Evolutionary conservation across 441 rosid genomes (phyloP).

Genomic region (Populus hybrid): DNA sequence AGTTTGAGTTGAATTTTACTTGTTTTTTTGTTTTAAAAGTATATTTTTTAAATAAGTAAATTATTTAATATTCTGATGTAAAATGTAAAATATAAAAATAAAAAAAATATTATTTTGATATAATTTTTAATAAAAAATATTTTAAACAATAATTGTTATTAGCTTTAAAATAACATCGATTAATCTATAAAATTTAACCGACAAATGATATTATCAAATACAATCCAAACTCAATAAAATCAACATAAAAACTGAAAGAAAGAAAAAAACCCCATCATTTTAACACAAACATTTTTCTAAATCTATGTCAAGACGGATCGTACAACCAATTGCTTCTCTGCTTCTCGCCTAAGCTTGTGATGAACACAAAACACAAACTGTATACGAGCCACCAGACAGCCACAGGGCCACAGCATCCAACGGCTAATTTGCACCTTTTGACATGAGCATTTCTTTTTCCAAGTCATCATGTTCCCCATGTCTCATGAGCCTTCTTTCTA

Average conservation of each 20-base stretch:
- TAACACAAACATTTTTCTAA: neutral
- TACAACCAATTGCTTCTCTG: neutral
- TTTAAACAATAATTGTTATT: accelerated
- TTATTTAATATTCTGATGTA: too few species aligned
- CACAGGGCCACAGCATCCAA: conserved; percentile 2
- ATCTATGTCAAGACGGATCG: neutral
- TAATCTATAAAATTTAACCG: too few species aligned
- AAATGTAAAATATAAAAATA: too few species aligned
- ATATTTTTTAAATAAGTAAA: too few species aligned
- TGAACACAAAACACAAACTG: neutral
- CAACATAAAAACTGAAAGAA: too few species aligned
- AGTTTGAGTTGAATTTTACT: neutral
- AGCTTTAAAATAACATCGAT: too few species aligned
- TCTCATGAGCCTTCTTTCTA: neutral
- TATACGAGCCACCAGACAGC: neutral
- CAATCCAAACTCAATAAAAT: too few species aligned
- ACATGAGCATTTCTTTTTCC: neutral
- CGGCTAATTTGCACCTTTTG: conserved; percentile 20
- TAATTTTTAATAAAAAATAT: too few species aligned
- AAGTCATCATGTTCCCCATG: neutral
- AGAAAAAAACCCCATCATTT: too few species aligned
- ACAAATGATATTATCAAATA: too few species aligned
- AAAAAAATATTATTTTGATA: too few species aligned
- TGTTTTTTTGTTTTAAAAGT: too few species aligned
- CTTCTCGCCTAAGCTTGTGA: neutral